Evolutionary conservation across 345 rosid species (phyloP).

Genomic region (Eucalyptus guilfoylei): DNA sequence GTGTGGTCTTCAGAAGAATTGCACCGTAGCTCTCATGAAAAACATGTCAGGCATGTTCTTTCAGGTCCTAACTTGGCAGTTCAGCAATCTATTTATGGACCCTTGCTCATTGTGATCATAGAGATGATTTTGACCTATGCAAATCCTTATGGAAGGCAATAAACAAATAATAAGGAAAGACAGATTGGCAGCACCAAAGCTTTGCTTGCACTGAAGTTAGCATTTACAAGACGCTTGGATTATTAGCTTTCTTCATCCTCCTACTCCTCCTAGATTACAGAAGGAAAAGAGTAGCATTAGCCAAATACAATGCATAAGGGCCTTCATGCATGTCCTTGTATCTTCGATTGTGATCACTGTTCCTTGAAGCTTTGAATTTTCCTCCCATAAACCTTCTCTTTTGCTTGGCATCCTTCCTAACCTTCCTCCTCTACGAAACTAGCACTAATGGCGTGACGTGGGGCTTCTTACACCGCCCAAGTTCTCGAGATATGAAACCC

Average conservation of each 20-base stretch:
- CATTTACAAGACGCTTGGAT: neutral
- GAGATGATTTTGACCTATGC: neutral
- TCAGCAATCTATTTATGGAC: neutral
- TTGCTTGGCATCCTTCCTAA: neutral
- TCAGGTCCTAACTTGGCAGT: neutral
- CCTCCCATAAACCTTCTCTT: neutral
- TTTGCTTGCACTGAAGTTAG: neutral
- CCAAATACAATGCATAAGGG: neutral
- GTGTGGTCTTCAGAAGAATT: neutral
- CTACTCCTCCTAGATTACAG: neutral
- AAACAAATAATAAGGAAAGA: neutral
- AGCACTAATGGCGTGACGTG: constrained; percentile 40
- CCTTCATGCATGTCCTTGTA: neutral
- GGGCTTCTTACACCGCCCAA: constrained; percentile 68
- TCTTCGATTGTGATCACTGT: neutral
- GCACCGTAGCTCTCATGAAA: neutral
- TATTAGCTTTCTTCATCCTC: neutral
- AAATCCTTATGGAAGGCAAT: neutral
- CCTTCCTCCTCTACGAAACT: neutral
- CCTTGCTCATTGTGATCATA: neutral
- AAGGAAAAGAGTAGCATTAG: neutral
- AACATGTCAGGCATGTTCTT: neutral
- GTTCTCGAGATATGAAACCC: constrained; percentile 55
- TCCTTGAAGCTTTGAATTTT: neutral
- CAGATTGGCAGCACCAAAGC: neutral